Base-by-base conservation (phyloP, 2,329 filamentous ascomycete species). In the Akanthomyces muscarius region DNA sequence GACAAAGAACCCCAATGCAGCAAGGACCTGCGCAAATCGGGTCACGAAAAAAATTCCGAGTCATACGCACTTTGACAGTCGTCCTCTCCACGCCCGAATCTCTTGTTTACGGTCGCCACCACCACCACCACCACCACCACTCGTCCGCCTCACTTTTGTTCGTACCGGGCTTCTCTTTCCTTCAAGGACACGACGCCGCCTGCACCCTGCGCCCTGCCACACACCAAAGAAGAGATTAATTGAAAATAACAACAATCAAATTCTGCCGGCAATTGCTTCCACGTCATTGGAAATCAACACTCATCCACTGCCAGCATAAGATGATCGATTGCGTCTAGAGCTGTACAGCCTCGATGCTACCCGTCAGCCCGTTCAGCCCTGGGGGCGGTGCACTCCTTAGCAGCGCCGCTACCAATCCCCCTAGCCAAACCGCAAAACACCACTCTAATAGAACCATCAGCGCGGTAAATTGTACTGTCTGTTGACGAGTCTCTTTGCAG, bases 301-400 rank as follows among this genome's bases (percentile, higher is more conserved):
- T 36, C 33, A 8, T 33, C 30, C 33, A 36, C 33, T 36, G 33
- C 33, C 33, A n/a, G 11, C 21, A 3, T 4, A 21, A 36, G 33
- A 36, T 36, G 33, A 36, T 36, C 33, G 33, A 36, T 10, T 11
- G 33, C 5, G 33, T 36, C 33, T 36, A 11, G 33, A 36, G 33
- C 33, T 38, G 41, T 23, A 36, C 25, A 57, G 54, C 54, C 54
- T 57, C 54, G 54, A 57, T 57, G 42, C 42, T 57, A 57, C 54
- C 54, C 54, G 54, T 36, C 44, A 45, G 44, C 41, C 18, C 42
- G 42, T 57, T 57, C 54, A 57, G 54, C 54, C 54, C 54, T 57
- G 54, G 42, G 54, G 54, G 54, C 54, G n/a, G 54, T 57, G 54
- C 28, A 45, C 4, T 21, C 14, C 2, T 14, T 10, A 36, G 50